These are phyloP conservation scores for Groenewaldozyma salmanticensis DNA, from an alignment of 805 yeast genomes.

Conservation along the genomic window DNA sequence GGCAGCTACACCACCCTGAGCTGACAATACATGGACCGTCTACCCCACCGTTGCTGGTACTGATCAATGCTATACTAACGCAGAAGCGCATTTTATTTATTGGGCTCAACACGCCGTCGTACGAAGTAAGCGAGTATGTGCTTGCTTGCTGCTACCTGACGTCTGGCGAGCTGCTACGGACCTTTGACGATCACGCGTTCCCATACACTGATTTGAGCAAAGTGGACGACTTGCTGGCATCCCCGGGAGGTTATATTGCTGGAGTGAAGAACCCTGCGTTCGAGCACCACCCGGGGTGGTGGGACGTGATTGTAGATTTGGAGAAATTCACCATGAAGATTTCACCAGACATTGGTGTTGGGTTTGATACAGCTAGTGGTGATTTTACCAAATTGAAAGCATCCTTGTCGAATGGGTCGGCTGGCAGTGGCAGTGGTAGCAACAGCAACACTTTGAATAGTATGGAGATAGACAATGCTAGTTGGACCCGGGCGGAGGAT, in stretches of 20 bases:
- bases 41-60: slow-evolving; percentile 44
- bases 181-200: slow-evolving; percentile 39
- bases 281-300: slow-evolving; percentile 42
- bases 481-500: slow-evolving; percentile 13
- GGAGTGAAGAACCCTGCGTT: slow-evolving; percentile 56
- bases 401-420: background rate
- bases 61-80: slow-evolving; percentile 44
- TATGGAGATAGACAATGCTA: no score
- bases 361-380: background rate
- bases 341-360: slow-evolving; percentile 15
- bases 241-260: slow-evolving; percentile 41
- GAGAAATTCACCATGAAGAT: slow-evolving; percentile 32
- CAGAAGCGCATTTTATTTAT: slow-evolving; percentile 42
- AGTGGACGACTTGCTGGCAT: slow-evolving; percentile 38
- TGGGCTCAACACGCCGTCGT: slow-evolving; percentile 42
- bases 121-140: slow-evolving; percentile 41
- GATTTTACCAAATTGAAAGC: no score
- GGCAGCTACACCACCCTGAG: slow-evolving; percentile 33
- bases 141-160: slow-evolving; percentile 39
- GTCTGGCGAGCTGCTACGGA: slow-evolving; percentile 46
- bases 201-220: slow-evolving; percentile 50
- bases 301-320: slow-evolving; percentile 48
- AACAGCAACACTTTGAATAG: background rate
- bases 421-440: background rate
- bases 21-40: slow-evolving; percentile 43